Conservation (phyloP, 2,329 filamentous ascomycete genomes). For the Fusarium liriodendri region DNA sequence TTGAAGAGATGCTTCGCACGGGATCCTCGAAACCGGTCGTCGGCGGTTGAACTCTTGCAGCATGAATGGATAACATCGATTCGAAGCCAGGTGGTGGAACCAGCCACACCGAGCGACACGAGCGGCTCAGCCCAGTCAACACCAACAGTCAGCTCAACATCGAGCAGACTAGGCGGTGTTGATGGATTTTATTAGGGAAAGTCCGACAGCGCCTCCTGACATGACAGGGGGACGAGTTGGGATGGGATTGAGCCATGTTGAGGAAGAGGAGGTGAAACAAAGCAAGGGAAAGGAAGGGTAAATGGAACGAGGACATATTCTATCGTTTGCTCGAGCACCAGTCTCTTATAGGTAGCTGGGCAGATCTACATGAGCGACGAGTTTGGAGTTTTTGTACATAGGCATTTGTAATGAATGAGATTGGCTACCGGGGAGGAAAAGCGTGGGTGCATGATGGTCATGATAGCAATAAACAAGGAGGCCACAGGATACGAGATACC, state of each 20-base stretch:
- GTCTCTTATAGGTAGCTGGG: slow-evolving; percentile 26
- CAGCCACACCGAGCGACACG: slow-evolving; percentile 70
- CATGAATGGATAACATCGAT: slow-evolving; percentile 89
- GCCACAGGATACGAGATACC: slow-evolving; percentile 36
- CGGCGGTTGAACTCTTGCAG: slow-evolving; percentile 88
- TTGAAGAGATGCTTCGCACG: slow-evolving; percentile 86
- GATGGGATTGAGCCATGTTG: not conserved
- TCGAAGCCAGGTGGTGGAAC: slow-evolving; percentile 72
- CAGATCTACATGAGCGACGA: slow-evolving; percentile 39
- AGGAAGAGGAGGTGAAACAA: slow-evolving; percentile 10
- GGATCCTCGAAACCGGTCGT: slow-evolving; percentile 82
- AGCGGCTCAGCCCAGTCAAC: slow-evolving; percentile 56
- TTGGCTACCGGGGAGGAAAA: slow-evolving; percentile 18
- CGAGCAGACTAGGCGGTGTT: slow-evolving; percentile 45
- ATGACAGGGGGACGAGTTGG: not conserved
- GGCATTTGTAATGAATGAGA: slow-evolving; percentile 39
- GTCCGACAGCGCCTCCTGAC: not conserved
- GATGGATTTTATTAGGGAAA: slow-evolving; percentile 48
- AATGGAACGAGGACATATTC: slow-evolving; percentile 16
- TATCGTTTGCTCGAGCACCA: slow-evolving; percentile 32
- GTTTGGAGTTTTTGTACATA: slow-evolving; percentile 41
- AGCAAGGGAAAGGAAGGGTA: slow-evolving; percentile 12
- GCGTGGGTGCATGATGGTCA: slow-evolving; percentile 35
- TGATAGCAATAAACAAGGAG: slow-evolving; percentile 38
- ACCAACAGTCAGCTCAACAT: slow-evolving; percentile 45